phyloP scores from a whole-genome alignment of 1,139 yeast genomes.

The Kodamaea plutei region DNA sequence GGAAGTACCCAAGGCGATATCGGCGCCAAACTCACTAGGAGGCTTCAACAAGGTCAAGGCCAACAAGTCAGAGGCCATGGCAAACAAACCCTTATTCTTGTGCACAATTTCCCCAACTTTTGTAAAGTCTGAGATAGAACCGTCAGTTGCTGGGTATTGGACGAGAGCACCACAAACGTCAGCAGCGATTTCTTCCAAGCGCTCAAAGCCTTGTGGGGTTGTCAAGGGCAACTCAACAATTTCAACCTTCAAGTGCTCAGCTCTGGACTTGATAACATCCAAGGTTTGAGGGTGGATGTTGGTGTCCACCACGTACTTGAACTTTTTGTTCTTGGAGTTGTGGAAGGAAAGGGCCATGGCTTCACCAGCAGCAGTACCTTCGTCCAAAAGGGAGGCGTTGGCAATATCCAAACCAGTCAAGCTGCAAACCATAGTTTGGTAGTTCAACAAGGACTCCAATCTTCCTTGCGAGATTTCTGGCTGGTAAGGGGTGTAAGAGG shows the following conservation, averaged over 20 bases:
- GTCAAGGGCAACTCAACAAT: conserved; percentile 58
- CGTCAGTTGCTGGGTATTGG: conserved; percentile 90
- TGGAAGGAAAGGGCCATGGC: conserved; percentile 87
- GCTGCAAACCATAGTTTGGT: conserved; percentile 84
- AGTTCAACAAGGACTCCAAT: conserved; percentile 81
- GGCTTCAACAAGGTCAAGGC: conserved; percentile 84
- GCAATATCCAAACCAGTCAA: conserved; percentile 91
- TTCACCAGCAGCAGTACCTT: conserved; percentile 97
- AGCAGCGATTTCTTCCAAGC: conserved; percentile 30
- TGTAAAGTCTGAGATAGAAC: conserved; percentile 55
- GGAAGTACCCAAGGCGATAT: conserved; percentile 86
- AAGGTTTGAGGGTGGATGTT: conserved; percentile 84
- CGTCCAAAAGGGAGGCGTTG: conserved; percentile 90
- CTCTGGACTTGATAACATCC: conserved; percentile 74
- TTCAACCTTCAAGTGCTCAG: conserved; percentile 67
- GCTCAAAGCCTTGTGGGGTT: conserved; percentile 40
- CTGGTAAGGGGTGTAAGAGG: conserved; percentile 96
- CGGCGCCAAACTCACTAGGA: conserved; percentile 86
- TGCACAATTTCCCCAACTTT: conserved; percentile 65
- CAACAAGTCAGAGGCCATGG: conserved; percentile 85
- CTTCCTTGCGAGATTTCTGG: conserved; percentile 98
- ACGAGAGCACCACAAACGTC: conserved; percentile 77
- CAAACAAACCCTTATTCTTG: conserved; percentile 64
- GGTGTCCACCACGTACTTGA: conserved; percentile 66
- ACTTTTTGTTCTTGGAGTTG: conserved; percentile 61